Percentiles rank a stretch among this genome's conserved stretches.
phyloP scores from a whole-genome alignment of 176 grass and related monocot species.

The Elaeis guineensis region DNA sequence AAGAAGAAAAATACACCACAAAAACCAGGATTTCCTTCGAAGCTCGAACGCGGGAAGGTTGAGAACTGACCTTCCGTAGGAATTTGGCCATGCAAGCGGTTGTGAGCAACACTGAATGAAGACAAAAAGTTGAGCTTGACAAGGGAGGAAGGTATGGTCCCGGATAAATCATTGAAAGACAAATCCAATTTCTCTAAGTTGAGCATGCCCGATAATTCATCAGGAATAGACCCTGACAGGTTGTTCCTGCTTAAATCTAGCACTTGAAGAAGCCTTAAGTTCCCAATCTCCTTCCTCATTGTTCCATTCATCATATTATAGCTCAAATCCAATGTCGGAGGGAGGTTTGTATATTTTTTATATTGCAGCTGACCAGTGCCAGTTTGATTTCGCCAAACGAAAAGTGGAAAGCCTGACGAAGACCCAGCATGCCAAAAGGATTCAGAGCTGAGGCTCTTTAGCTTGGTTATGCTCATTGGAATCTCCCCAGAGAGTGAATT shows the following conservation, averaged over 20 bases:
- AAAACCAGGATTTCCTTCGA: constrained; percentile 5
- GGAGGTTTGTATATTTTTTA: not conserved
- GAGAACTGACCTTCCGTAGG: not conserved
- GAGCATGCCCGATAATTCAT: not conserved
- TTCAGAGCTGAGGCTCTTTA: not conserved
- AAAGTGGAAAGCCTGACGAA: not conserved
- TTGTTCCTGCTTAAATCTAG: constrained; percentile 5
- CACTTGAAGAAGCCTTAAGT: not conserved
- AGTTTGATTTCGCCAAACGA: not conserved
- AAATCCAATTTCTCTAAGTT: constrained; percentile 7
- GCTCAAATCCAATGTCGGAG: not conserved
- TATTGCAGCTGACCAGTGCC: not conserved
- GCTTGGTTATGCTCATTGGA: not conserved
- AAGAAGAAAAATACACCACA: not conserved
- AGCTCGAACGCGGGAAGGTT: not conserved
- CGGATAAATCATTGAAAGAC: constrained; percentile 5
- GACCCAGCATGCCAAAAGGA: not conserved
- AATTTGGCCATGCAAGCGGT: not conserved
- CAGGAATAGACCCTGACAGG: not conserved
- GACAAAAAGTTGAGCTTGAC: not conserved
- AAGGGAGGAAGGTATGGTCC: constrained; percentile 1
- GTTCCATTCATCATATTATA: not conserved
- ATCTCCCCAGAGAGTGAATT: not conserved
- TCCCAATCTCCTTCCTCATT: not conserved
- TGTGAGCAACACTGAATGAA: not conserved